Base-by-base conservation (phyloP, 257 asterid genomes). In the Haberlea rhodopensis region DNA sequence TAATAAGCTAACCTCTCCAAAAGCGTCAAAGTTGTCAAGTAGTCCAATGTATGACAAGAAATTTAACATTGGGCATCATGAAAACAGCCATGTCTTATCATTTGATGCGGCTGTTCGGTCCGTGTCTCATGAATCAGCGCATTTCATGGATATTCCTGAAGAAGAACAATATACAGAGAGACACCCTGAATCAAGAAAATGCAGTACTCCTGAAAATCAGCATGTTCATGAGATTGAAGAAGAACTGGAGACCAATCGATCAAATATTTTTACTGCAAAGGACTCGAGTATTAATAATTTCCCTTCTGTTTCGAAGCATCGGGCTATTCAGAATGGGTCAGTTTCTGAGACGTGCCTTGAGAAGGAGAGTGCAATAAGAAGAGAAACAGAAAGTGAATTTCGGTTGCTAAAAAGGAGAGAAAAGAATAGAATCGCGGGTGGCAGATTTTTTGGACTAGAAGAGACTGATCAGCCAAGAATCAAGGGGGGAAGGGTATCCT, bases 331-430 rank as follows among this genome's bases (percentile, higher is more conserved):
- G 51, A 84, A 86, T 75, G 94, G 84, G 46, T 78, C 82, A 51
- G 66, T 68, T 21, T 74, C 89, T 51, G 85, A 81, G 74, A 61
- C 72, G 29, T 75, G 64, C 57, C 73, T 76, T 2, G 97, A 85
- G 76, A 91, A 89, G 77, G 99, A 87, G 76, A 92, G 95, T 69
- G 95, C 97, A 22, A 90, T 94, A 76, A 85, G 97, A 76, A 78
- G 97, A 73, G 97, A 94, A 78, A 90, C 96, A 11, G 99, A 90
- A 76, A 96, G 99, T 18, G 99, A 90, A 45, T 94, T 90, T 75
- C 76, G 97, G 71, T 75, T 94, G 27, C 79, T 90, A 53, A 97
- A 85, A 73, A 84, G 96, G 86, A 86, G 99, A 40, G 96, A 94
- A 74, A 78, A 85, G 60, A 89, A 80, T 71, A 80, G 90, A 78